Evolutionary conservation across 2,329 filamentous ascomycete species (phyloP).

Genomic region (Cercospora sesami): DNA sequence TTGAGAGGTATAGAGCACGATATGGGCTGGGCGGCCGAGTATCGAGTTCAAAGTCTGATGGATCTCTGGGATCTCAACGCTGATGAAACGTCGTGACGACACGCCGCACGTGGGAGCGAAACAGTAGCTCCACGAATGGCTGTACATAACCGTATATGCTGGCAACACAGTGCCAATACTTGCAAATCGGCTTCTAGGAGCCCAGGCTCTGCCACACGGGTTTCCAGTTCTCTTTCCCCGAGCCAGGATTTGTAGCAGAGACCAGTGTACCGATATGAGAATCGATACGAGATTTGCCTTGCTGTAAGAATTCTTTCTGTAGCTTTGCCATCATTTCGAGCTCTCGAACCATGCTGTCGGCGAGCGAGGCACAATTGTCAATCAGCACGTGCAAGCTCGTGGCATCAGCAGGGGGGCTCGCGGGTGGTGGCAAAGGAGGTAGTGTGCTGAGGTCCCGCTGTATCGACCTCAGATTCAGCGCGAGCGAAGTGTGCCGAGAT

Average conservation of each 20-base stretch:
- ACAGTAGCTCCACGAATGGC: background rate
- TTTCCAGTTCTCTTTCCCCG: conserved; percentile 30
- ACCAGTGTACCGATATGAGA: conserved; percentile 30
- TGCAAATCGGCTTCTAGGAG: background rate
- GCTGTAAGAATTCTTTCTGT: conserved; percentile 57
- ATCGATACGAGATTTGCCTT: conserved; percentile 62
- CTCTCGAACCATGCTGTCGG: conserved; percentile 63
- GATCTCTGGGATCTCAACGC: conserved; percentile 44
- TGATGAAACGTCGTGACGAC: background rate
- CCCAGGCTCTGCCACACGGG: conserved; percentile 33
- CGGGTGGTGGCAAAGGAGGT: conserved; percentile 35
- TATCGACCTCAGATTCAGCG: conserved; percentile 59
- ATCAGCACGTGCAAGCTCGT: conserved; percentile 54
- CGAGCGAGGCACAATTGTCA: conserved; percentile 50
- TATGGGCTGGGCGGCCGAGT: conserved; percentile 62
- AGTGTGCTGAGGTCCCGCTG: conserved; percentile 52
- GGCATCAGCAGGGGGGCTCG: conserved; percentile 17
- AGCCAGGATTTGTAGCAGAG: conserved; percentile 4
- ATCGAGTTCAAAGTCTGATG: conserved; percentile 57
- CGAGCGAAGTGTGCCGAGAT: conserved; percentile 56
- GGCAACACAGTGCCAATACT: background rate
- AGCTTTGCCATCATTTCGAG: conserved; percentile 63
- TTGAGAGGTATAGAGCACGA: conserved; percentile 62
- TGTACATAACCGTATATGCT: background rate
- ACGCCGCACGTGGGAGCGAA: background rate